These are phyloP conservation scores for Aaosphaeria arxii DNA, from an alignment of 2,329 filamentous ascomycete genomes.

Conservation along the genomic window DNA sequence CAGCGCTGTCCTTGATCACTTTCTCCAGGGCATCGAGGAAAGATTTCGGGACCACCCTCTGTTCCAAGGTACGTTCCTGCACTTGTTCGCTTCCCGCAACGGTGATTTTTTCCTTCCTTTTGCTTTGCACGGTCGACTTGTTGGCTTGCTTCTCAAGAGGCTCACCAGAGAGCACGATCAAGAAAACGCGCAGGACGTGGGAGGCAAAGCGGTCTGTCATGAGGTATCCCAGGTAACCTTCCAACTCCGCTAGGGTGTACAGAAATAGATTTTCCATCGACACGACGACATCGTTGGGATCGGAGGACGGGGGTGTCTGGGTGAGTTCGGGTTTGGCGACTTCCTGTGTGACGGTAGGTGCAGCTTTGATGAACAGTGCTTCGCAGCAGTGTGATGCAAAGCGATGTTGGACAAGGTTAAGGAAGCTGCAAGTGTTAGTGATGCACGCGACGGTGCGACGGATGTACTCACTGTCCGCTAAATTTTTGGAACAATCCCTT, in stretches of 20 bases:
- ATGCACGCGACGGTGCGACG: background rate
- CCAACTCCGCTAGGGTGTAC: slow-evolving; percentile 79
- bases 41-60: slow-evolving; percentile 66
- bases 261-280: slow-evolving; percentile 86
- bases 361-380: slow-evolving; percentile 81
- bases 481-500: slow-evolving; percentile 86
- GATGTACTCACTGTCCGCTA: slow-evolving; percentile 61
- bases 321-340: slow-evolving; percentile 49
- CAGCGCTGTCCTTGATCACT: slow-evolving; percentile 74
- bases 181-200: slow-evolving; percentile 80
- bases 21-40: slow-evolving; percentile 77
- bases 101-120: slow-evolving; percentile 81
- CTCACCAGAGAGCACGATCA: slow-evolving; percentile 81
- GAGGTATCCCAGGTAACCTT: slow-evolving; percentile 76
- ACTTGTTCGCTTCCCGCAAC: slow-evolving; percentile 47
- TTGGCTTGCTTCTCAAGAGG: slow-evolving; percentile 62
- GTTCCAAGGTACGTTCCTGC: slow-evolving; percentile 40
- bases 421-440: slow-evolving; percentile 55
- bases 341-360: slow-evolving; percentile 74
- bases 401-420: slow-evolving; percentile 86
- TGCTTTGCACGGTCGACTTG: slow-evolving; percentile 80
- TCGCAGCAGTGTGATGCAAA: slow-evolving; percentile 98
- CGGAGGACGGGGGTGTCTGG: slow-evolving; percentile 43
- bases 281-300: slow-evolving; percentile 50
- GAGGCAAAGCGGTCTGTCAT: slow-evolving; percentile 89